Evolutionary conservation across 2,329 filamentous ascomycete genomes (phyloP).

Genomic region (Fusarium dimerum): DNA sequence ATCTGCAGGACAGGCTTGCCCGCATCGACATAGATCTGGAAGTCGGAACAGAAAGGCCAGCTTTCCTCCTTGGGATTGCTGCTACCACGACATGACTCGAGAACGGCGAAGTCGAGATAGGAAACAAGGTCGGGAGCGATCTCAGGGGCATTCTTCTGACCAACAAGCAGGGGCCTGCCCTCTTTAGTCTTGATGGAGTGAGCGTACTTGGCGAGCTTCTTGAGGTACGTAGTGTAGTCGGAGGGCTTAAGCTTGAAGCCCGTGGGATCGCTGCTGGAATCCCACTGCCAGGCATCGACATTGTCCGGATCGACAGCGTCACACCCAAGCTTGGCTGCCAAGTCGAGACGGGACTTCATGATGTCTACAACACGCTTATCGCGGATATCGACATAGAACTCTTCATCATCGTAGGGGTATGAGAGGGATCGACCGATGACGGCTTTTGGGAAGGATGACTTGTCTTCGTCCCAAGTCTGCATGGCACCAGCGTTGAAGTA

Average conservation of each 20-base stretch:
- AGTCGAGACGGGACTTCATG: conserved; percentile 33
- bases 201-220: conserved; percentile 30
- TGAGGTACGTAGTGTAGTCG: conserved; percentile 34
- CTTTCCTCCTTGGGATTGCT: conserved; percentile 16
- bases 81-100: conserved; percentile 38
- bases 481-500: conserved; percentile 37
- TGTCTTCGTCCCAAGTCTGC: conserved; percentile 32
- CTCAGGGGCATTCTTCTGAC: conserved; percentile 37
- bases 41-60: conserved; percentile 32
- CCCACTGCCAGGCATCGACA: conserved; percentile 33
- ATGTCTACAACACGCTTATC: conserved; percentile 26
- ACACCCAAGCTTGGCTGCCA: conserved; percentile 32
- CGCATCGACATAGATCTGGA: conserved; percentile 31
- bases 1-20: conserved; percentile 37
- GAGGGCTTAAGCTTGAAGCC: conserved; percentile 31
- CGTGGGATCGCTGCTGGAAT: conserved; percentile 25
- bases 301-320: conserved; percentile 39
- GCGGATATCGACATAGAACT: conserved; percentile 34
- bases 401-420: conserved; percentile 28
- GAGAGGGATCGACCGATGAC: conserved; percentile 28
- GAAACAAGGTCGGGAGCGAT: conserved; percentile 27
- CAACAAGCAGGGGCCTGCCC: conserved; percentile 30
- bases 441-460: conserved; percentile 24
- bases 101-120: conserved; percentile 36
- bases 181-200: conserved; percentile 29